phyloP scores from a whole-genome alignment of 306 rosid species.

The Prunus dulcis region DNA sequence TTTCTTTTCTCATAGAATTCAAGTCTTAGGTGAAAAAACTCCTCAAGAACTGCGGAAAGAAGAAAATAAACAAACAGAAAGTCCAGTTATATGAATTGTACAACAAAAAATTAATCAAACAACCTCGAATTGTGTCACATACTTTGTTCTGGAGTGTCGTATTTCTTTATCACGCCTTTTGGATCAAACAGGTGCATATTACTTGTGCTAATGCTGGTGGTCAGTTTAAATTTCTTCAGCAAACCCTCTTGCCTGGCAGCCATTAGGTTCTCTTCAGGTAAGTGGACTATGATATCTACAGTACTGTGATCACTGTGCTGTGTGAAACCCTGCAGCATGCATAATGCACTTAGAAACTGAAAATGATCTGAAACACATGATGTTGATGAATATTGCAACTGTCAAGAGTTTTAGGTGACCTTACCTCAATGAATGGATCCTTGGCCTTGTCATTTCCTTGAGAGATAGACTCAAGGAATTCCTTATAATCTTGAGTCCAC shows the following conservation, averaged over 20 bases:
- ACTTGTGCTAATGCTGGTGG: conserved; percentile 55
- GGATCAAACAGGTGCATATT: conserved; percentile 93
- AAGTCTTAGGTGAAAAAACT: conserved; percentile 68
- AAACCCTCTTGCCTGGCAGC: conserved; percentile 73
- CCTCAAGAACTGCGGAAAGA: conserved; percentile 72
- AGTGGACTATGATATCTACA: conserved; percentile 60
- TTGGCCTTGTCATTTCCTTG: conserved; percentile 65
- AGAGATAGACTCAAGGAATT: conserved; percentile 70
- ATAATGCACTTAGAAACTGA: conserved; percentile 1
- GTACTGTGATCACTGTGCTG: conserved; percentile 78
- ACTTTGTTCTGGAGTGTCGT: conserved; percentile 84
- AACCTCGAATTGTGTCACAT: conserved; percentile 1
- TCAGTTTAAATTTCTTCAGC: conserved; percentile 71
- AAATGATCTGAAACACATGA: neutral
- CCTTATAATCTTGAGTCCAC: conserved; percentile 97
- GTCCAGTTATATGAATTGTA: neutral
- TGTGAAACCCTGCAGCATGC: conserved; percentile 60
- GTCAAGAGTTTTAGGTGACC: neutral
- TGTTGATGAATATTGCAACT: neutral
- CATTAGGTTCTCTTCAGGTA: conserved; percentile 52
- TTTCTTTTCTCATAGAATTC: conserved; percentile 77
- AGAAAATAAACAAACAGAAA: conserved; percentile 8
- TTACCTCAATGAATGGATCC: conserved; percentile 80
- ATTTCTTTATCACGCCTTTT: conserved; percentile 78
- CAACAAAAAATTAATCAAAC: neutral